These are phyloP conservation scores for Penicillium sp. DNA, from an alignment of 2,329 filamentous ascomycete genomes.

Conservation along the genomic window DNA sequence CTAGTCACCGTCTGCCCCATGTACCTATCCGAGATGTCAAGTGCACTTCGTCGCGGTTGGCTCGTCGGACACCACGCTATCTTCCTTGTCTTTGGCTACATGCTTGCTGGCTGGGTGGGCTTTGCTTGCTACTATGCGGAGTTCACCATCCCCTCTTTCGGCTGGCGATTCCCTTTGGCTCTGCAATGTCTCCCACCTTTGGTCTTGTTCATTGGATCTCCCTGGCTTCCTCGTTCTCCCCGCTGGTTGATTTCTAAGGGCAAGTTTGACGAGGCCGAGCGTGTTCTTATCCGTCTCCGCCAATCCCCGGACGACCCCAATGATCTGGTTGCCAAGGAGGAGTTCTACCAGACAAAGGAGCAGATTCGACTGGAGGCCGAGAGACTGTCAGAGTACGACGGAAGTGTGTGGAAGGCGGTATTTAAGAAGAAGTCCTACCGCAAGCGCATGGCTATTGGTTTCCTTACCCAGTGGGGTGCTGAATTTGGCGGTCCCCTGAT, in stretches of 20 bases:
- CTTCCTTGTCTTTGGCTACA: constrained; percentile 47
- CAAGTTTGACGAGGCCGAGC: constrained; percentile 43
- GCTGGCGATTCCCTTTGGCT: constrained; percentile 45
- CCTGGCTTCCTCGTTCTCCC: constrained; percentile 46
- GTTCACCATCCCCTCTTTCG: constrained; percentile 35
- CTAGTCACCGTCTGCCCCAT: constrained; percentile 44
- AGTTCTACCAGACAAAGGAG: constrained; percentile 46
- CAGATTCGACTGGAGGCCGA: constrained; percentile 43
- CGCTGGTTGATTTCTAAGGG: constrained; percentile 49
- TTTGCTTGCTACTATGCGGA: constrained; percentile 44
- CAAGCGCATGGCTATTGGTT: constrained; percentile 50
- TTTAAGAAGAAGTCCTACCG: constrained; percentile 47
- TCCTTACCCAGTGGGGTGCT: constrained; percentile 51
- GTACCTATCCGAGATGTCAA: constrained; percentile 44
- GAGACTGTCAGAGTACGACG: constrained; percentile 40
- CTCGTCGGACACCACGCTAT: constrained; percentile 46
- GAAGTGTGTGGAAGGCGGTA: constrained; percentile 44
- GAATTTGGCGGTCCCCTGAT: constrained; percentile 51
- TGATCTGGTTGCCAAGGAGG: constrained; percentile 43
- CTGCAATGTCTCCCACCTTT: constrained; percentile 41
- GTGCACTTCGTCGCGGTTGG: constrained; percentile 41
- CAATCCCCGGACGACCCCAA: constrained; percentile 37
- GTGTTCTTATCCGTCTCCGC: constrained; percentile 41
- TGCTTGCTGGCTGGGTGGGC: constrained; percentile 44
- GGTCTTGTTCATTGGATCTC: constrained; percentile 39